Percentiles rank a stretch among this genome's conserved stretches.
Conservation (phyloP, 2,329 filamentous ascomycete species). For the Colletotrichum sp. region DNA sequence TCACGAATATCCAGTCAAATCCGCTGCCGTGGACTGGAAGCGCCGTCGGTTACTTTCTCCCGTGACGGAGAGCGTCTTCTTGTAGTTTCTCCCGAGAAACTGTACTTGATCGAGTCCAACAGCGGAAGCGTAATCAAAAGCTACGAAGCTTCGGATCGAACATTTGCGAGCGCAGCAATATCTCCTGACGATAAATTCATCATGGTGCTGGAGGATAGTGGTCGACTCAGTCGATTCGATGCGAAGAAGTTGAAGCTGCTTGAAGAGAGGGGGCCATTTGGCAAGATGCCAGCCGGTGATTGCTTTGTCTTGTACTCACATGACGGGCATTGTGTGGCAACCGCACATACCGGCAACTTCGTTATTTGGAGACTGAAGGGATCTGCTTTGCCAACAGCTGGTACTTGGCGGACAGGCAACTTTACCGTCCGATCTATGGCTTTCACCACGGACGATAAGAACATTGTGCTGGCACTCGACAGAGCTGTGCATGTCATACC, state of each 20-base stretch:
- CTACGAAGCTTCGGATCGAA: not conserved
- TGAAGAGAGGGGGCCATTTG: not conserved
- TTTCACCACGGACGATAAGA: not conserved
- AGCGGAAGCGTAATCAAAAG: not conserved
- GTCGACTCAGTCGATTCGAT: not conserved
- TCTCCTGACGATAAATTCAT: not conserved
- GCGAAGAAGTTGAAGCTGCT: not conserved
- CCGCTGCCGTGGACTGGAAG: not conserved
- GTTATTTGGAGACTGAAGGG: not conserved
- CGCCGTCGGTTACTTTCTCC: not conserved
- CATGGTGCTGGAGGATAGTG: not conserved
- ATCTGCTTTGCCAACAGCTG: not conserved
- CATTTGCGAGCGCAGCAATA: not conserved
- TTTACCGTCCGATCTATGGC: not conserved
- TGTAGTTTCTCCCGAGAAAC: not conserved
- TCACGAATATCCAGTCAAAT: not conserved
- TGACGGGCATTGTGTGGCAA: not conserved
- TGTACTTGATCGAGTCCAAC: not conserved
- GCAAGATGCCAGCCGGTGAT: not conserved
- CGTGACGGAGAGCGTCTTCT: not conserved
- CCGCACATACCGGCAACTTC: not conserved
- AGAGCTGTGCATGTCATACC: not conserved
- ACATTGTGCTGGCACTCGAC: not conserved
- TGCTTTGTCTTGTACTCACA: conserved; percentile 1
- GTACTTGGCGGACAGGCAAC: not conserved